These are phyloP conservation scores for Salvia sclarea DNA, from an alignment of 305 asterid genomes.

Conservation along the genomic window DNA sequence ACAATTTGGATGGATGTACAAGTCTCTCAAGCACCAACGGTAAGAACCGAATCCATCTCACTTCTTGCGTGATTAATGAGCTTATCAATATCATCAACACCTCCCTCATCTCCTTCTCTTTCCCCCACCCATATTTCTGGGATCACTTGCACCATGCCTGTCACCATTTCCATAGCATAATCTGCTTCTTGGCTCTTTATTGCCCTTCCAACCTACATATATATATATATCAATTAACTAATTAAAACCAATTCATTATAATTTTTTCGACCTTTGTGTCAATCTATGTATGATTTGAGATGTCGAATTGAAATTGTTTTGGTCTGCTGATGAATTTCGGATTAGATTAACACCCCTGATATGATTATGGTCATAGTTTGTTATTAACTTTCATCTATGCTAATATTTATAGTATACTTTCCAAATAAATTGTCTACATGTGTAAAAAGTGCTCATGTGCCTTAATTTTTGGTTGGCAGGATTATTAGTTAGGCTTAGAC, in stretches of 20 bases:
- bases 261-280: too few relatives aligned
- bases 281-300: too few relatives aligned
- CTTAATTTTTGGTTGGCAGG: too few relatives aligned
- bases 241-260: not conserved
- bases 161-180: conserved; percentile 58
- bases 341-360: too few relatives aligned
- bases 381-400: too few relatives aligned
- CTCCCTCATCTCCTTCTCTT: conserved; percentile 30
- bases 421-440: too few relatives aligned
- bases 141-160: conserved; percentile 48
- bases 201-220: conserved; percentile 83
- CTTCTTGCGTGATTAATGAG: conserved; percentile 35
- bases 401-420: too few relatives aligned
- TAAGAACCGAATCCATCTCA: conserved; percentile 63
- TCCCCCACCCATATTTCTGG: conserved; percentile 70
- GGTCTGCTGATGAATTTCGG: too few relatives aligned
- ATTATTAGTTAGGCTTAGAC: not conserved
- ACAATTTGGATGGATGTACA: conserved; percentile 15
- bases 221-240: too few relatives aligned
- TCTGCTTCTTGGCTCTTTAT: conserved; percentile 67
- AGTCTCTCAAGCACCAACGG: conserved; percentile 60
- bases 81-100: conserved; percentile 3
- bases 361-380: too few relatives aligned
- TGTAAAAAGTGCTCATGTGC: too few relatives aligned
- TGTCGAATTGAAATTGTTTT: too few relatives aligned